These are phyloP conservation scores for Pseudozyma flocculosa DNA, from an alignment of 1,284 basidiomycete species.

Conservation along the genomic window DNA sequence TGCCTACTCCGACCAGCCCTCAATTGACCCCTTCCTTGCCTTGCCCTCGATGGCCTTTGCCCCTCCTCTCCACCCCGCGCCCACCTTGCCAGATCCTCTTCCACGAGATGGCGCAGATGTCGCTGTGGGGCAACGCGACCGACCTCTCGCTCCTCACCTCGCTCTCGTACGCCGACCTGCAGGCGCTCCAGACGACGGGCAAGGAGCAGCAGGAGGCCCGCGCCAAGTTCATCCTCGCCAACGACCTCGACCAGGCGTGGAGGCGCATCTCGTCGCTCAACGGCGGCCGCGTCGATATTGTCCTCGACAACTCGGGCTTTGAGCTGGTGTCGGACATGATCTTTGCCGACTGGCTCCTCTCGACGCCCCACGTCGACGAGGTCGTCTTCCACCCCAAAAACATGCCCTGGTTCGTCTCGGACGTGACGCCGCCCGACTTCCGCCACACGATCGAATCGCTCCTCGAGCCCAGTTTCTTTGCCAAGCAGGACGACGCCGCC, in stretches of 20 bases:
- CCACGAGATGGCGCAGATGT: conserved; percentile 78
- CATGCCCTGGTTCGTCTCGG: conserved; percentile 57
- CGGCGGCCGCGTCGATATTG: conserved; percentile 74
- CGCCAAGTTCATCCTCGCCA: conserved; percentile 73
- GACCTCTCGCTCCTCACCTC: conserved; percentile 82
- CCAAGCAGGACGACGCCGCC: conserved; percentile 38
- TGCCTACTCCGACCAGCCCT: no score
- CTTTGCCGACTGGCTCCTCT: conserved; percentile 77
- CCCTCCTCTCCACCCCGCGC: background rate
- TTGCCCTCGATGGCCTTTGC: no score
- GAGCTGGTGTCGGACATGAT: conserved; percentile 94
- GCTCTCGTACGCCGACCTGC: conserved; percentile 75
- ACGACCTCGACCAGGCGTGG: conserved; percentile 81
- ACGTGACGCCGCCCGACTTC: conserved; percentile 56
- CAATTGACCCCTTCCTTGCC: no score
- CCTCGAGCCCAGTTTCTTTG: conserved; percentile 63
- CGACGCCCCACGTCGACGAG: conserved; percentile 41
- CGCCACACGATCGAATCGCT: conserved; percentile 60
- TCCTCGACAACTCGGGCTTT: conserved; percentile 88
- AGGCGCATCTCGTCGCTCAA: conserved; percentile 67
- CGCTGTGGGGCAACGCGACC: conserved; percentile 69
- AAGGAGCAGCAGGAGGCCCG: conserved; percentile 57
- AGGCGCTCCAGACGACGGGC: conserved; percentile 76
- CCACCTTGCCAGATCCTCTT: conserved; percentile 68
- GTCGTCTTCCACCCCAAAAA: conserved; percentile 57